Evolutionary conservation across 495 filamentous ascomycete species (phyloP).

Genomic region (Daldinia loculata): DNA sequence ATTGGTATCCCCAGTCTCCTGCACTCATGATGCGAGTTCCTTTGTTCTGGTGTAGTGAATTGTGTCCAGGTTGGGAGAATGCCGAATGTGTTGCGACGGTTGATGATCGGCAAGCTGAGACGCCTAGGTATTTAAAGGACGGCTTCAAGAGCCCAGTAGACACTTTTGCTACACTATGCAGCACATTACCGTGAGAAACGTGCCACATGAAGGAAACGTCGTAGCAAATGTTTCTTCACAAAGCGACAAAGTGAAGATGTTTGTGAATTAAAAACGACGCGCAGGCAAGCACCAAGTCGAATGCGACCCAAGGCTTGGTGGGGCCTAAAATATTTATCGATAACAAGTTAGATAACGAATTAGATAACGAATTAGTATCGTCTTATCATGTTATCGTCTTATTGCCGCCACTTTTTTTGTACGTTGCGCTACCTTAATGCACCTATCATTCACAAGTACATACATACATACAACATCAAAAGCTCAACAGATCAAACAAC

Average conservation of each 20-base stretch:
- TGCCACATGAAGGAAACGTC: constrained; percentile 7
- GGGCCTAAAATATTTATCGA: constrained; percentile 20
- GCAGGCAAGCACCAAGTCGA: neutral
- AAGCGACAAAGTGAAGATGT: neutral
- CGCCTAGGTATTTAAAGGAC: neutral
- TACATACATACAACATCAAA: neutral
- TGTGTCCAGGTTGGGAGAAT: neutral
- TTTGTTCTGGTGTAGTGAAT: neutral
- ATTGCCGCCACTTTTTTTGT: constrained; percentile 17
- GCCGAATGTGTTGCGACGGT: neutral
- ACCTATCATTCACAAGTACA: neutral
- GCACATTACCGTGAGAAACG: neutral
- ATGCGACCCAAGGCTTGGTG: neutral
- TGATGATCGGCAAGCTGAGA: neutral
- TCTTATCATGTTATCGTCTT: neutral
- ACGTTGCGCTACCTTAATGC: too few relatives aligned
- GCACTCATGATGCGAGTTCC: constrained; percentile 4
- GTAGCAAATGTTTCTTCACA: neutral
- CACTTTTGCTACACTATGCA: neutral
- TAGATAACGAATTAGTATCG: too few relatives aligned
- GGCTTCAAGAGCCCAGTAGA: neutral
- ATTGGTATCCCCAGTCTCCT: constrained; percentile 4
- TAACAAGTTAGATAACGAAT: too few relatives aligned
- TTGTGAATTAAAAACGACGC: neutral
- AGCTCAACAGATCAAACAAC: neutral